A percentile compares a stretch with the other conserved stretches of the same genome.
phyloP scores from a whole-genome alignment of 2,329 filamentous ascomycete genomes.

The Penicillium griseofulvum region DNA sequence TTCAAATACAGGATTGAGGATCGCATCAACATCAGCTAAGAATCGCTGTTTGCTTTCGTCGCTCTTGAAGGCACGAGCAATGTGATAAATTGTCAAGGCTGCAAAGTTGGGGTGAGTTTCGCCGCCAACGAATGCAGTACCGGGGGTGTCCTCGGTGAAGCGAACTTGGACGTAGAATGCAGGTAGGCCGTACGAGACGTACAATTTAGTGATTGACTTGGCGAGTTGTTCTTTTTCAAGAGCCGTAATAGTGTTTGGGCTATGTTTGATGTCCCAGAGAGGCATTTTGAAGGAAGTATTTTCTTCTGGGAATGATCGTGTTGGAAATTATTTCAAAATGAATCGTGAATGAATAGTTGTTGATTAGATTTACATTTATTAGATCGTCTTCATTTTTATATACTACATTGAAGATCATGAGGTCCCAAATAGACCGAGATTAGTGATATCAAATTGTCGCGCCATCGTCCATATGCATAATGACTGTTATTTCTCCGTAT shows the following conservation, averaged over 20 bases:
- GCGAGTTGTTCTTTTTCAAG: constrained; percentile 6
- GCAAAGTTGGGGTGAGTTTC: background rate
- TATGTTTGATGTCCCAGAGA: background rate
- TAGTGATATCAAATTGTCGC: background rate
- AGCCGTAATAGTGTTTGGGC: background rate
- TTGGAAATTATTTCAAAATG: background rate
- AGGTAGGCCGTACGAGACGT: background rate
- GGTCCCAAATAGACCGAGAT: background rate
- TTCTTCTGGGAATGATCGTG: background rate
- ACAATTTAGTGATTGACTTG: constrained; percentile 3
- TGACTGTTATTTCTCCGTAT: too few relatives aligned
- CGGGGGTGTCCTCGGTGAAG: background rate
- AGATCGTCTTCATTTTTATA: background rate
- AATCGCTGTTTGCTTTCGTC: constrained; percentile 5
- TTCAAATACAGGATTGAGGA: constrained; percentile 1
- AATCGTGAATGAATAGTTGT: background rate
- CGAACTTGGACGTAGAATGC: background rate
- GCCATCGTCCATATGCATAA: background rate
- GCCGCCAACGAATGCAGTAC: background rate
- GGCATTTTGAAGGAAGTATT: background rate
- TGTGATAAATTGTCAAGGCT: constrained; percentile 2
- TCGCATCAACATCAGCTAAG: background rate
- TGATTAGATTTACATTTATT: background rate
- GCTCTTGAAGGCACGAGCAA: constrained; percentile 6
- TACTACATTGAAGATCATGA: background rate